Percentiles rank a stretch among this genome's conserved stretches.
These are phyloP conservation scores for Aspergillus ochraceus DNA, from an alignment of 2,329 filamentous ascomycete species.

Conservation along the genomic window DNA sequence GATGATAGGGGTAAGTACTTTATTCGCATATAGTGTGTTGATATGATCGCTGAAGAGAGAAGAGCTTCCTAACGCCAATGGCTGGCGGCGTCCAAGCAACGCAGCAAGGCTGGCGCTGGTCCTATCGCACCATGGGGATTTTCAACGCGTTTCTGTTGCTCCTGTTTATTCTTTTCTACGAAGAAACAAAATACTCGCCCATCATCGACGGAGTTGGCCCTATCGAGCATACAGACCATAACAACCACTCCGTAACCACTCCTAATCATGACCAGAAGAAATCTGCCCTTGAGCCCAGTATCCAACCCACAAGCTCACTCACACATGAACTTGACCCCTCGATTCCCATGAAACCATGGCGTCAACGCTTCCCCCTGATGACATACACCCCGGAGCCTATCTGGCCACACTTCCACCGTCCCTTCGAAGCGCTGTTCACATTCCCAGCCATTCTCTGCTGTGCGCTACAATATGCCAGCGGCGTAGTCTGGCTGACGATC, in stretches of 20 bases:
- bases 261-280: background rate
- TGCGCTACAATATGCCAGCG: slow-evolving; percentile 41
- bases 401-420: slow-evolving; percentile 33
- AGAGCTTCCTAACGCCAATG: slow-evolving; percentile 36
- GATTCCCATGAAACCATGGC: slow-evolving; percentile 29
- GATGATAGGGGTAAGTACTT: slow-evolving; percentile 34
- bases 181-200: slow-evolving; percentile 37
- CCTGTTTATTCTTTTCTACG: slow-evolving; percentile 36
- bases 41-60: background rate
- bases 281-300: slow-evolving; percentile 4
- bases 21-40: slow-evolving; percentile 9
- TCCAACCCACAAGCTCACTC: slow-evolving; percentile 1
- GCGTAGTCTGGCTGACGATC: slow-evolving; percentile 39
- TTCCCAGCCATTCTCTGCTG: slow-evolving; percentile 46
- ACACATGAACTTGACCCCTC: slow-evolving; percentile 26
- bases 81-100: slow-evolving; percentile 35
- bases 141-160: slow-evolving; percentile 29
- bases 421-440: slow-evolving; percentile 28
- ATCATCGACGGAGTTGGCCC: slow-evolving; percentile 15
- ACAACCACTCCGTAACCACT: background rate
- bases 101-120: slow-evolving; percentile 36
- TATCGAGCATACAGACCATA: background rate
- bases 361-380: slow-evolving; percentile 24
- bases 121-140: slow-evolving; percentile 37
- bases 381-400: slow-evolving; percentile 28